Evolutionary conservation across 2,329 filamentous ascomycete genomes (phyloP).

Genomic region (Botryotinia narcissicola): DNA sequence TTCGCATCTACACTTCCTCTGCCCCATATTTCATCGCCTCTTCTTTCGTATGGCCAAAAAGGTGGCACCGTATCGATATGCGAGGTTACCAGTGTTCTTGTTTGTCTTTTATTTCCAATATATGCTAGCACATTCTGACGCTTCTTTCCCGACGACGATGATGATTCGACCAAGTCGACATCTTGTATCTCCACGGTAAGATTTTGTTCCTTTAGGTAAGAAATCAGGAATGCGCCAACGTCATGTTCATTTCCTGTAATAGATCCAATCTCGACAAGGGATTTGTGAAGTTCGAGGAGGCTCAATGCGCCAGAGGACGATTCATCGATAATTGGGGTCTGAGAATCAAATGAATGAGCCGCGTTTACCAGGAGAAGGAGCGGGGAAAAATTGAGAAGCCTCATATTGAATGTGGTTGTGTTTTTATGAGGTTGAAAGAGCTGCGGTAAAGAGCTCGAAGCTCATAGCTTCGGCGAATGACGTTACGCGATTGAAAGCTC

Average conservation of each 20-base stretch:
- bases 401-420: constrained; percentile 24
- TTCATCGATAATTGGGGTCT: constrained; percentile 25
- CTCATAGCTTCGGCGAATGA: constrained; percentile 7
- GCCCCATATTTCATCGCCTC: constrained; percentile 57
- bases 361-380: constrained; percentile 26
- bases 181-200: constrained; percentile 62
- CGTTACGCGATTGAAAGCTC: not conserved
- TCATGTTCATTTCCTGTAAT: constrained; percentile 59
- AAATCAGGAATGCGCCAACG: constrained; percentile 56
- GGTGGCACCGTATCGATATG: constrained; percentile 65
- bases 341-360: constrained; percentile 24
- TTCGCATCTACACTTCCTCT: constrained; percentile 74
- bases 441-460: not conserved
- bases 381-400: constrained; percentile 22
- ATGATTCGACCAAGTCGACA: constrained; percentile 34
- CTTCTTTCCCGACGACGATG: constrained; percentile 4
- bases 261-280: constrained; percentile 61
- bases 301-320: constrained; percentile 20
- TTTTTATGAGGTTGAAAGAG: constrained; percentile 1
- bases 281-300: constrained; percentile 60
- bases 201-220: constrained; percentile 54
- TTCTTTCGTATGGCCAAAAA: constrained; percentile 44
- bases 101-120: constrained; percentile 46
- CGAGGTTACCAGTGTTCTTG: constrained; percentile 53
- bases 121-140: constrained; percentile 63